Evolutionary conservation across 1,284 basidiomycete species (phyloP).

Genomic region (Puccinia polysora): DNA sequence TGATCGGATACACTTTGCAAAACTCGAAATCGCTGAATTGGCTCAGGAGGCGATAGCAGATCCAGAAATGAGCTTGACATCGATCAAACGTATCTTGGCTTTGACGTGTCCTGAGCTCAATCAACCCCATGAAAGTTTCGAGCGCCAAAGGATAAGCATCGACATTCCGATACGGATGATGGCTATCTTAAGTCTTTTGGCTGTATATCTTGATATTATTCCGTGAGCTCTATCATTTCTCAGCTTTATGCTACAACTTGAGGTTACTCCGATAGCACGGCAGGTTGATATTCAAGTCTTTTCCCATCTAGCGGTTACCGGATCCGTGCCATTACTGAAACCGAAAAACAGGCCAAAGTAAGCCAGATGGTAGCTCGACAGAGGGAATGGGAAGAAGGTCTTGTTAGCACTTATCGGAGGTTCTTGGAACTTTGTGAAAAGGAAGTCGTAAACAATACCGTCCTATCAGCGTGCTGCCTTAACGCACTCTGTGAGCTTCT

Average conservation of each 20-base stretch:
- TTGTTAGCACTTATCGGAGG: constrained; percentile 80
- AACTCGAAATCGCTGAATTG: constrained; percentile 42
- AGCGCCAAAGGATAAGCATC: constrained; percentile 56
- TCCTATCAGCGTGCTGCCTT: constrained; percentile 68
- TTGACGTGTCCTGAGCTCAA: constrained; percentile 22
- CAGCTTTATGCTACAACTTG: not conserved
- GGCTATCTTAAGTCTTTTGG: constrained; percentile 81
- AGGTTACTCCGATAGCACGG: not conserved
- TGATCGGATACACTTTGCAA: constrained; percentile 48
- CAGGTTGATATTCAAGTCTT: not conserved
- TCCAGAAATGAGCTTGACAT: constrained; percentile 43
- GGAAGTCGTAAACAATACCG: constrained; percentile 60
- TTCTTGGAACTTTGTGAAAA: constrained; percentile 79
- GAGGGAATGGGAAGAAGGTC: constrained; percentile 94
- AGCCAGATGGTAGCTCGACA: constrained; percentile 84
- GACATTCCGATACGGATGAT: constrained; percentile 78
- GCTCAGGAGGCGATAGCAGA: constrained; percentile 45
- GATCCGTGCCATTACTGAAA: constrained; percentile 81
- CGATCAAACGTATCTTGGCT: constrained; percentile 35
- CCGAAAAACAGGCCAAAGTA: constrained; percentile 87
- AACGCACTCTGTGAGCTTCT: constrained; percentile 83
- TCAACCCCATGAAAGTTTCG: constrained; percentile 14
- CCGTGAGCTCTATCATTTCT: constrained; percentile 59
- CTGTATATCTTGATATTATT: constrained; percentile 91
- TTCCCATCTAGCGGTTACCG: constrained; percentile 53